phyloP scores from a whole-genome alignment of 2,329 filamentous ascomycete species.

The Aaosphaeria pasadenensis region DNA sequence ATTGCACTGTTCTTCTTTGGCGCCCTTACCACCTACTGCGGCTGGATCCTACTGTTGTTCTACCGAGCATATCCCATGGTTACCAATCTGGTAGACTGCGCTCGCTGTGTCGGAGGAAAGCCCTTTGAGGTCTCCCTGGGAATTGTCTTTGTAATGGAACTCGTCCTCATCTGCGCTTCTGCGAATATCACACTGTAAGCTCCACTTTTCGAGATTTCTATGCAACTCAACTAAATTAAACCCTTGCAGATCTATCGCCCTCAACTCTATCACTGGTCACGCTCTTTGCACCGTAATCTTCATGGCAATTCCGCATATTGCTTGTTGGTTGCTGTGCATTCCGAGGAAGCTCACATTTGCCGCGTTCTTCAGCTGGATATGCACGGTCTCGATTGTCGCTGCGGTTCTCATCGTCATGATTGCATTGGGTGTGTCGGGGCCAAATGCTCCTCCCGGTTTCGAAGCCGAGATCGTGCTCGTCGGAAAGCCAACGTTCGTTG shows the following conservation, averaged over 20 bases:
- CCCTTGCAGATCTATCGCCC: conserved; percentile 50
- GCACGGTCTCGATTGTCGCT: conserved; percentile 55
- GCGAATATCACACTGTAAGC: conserved; percentile 23
- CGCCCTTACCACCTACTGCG: conserved; percentile 22
- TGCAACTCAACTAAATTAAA: not conserved
- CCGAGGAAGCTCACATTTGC: conserved; percentile 62
- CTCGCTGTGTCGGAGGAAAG: conserved; percentile 22
- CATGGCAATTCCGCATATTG: conserved; percentile 56
- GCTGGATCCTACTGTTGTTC: conserved; percentile 24
- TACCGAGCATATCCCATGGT: conserved; percentile 24
- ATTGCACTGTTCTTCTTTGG: conserved; percentile 29
- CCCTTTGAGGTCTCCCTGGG: conserved; percentile 24
- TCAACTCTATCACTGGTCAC: conserved; percentile 61
- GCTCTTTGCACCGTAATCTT: conserved; percentile 64
- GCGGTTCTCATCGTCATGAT: conserved; percentile 68
- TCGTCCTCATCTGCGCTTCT: conserved; percentile 25
- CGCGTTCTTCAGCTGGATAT: conserved; percentile 59
- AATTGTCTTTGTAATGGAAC: conserved; percentile 22
- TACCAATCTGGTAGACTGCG: conserved; percentile 28
- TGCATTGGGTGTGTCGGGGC: conserved; percentile 55
- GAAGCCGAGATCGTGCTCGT: conserved; percentile 19
- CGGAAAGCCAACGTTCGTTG: conserved; percentile 24
- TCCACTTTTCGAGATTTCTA: not conserved
- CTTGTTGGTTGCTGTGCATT: conserved; percentile 59
- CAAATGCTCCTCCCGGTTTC: conserved; percentile 31